phyloP scores from a whole-genome alignment of 495 filamentous ascomycete genomes.

The Daldinia childiae region DNA sequence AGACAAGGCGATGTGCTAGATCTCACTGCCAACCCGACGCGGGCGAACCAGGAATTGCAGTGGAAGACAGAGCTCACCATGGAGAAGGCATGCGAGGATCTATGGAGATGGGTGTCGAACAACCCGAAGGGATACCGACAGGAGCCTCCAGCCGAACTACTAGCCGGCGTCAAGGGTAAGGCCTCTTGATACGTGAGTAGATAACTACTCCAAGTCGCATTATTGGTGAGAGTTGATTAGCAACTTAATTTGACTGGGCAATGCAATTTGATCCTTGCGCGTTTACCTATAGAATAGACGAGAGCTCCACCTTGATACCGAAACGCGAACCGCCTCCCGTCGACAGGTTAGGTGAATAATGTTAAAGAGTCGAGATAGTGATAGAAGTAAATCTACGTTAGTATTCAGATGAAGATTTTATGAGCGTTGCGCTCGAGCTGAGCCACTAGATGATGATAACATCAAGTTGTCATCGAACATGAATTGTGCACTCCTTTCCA shows the following conservation, averaged over 20 bases:
- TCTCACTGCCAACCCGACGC: slow-evolving; percentile 88
- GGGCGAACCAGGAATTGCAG: slow-evolving; percentile 84
- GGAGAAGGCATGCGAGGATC: slow-evolving; percentile 90
- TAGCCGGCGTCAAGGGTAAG: slow-evolving; percentile 71
- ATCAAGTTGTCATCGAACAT: not conserved
- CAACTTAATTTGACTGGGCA: slow-evolving; percentile 10
- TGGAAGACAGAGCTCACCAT: slow-evolving; percentile 93
- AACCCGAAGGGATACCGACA: slow-evolving; percentile 96
- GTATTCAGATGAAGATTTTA: not conserved
- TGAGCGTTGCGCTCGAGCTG: not conserved
- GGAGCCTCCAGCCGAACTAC: slow-evolving; percentile 82
- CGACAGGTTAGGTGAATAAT: not conserved
- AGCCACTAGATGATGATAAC: not conserved
- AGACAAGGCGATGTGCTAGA: slow-evolving; percentile 92
- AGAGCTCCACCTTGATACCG: not conserved
- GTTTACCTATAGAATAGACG: slow-evolving; percentile 30
- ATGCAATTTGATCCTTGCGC: slow-evolving; percentile 6
- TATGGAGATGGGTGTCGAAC: slow-evolving; percentile 95
- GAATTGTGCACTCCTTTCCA: not conserved
- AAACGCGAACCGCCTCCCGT: not conserved
- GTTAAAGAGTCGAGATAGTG: not conserved
- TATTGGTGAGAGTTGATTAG: slow-evolving; percentile 20
- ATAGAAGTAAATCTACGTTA: too few species aligned
- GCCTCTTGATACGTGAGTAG: slow-evolving; percentile 35
- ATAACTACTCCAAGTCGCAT: slow-evolving; percentile 5